phyloP scores from a whole-genome alignment of 1,284 basidiomycete species.

The Melampsora americana region DNA sequence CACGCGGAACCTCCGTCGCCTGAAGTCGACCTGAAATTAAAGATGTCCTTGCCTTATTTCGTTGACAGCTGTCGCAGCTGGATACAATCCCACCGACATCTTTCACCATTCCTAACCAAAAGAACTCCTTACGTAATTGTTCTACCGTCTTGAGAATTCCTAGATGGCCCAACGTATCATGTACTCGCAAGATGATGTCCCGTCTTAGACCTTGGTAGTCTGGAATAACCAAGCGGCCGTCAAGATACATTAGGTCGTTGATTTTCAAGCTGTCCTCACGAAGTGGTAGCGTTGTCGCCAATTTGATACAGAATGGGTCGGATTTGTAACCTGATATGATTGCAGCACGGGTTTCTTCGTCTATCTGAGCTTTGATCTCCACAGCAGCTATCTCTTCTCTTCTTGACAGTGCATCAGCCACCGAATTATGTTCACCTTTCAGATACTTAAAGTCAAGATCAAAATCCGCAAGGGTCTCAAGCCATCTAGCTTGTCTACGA shows the following conservation, averaged over 20 bases:
- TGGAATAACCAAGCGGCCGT: constrained; percentile 53
- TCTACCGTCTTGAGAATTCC: constrained; percentile 55
- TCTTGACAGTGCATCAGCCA: too few relatives aligned
- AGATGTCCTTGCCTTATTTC: constrained; percentile 43
- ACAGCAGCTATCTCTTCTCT: too few relatives aligned
- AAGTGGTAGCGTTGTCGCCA: not conserved
- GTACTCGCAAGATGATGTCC: constrained; percentile 50
- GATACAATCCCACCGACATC: not conserved
- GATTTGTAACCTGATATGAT: too few relatives aligned
- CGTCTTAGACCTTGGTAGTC: constrained; percentile 46
- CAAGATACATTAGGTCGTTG: constrained; percentile 53
- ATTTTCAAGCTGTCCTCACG: not conserved
- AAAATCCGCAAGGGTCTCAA: too few relatives aligned
- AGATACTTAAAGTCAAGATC: too few relatives aligned
- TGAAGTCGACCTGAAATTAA: constrained; percentile 17
- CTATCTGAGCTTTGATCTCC: too few relatives aligned
- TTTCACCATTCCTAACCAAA: constrained; percentile 57
- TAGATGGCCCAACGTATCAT: constrained; percentile 55
- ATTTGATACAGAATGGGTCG: not conserved
- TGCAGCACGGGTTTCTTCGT: too few relatives aligned
- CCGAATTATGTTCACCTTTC: too few relatives aligned
- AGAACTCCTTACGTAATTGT: constrained; percentile 52
- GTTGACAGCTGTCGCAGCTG: constrained; percentile 44
- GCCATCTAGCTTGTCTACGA: too few relatives aligned
- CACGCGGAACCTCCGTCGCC: not conserved